phyloP scores from a whole-genome alignment of 768 basidiomycete genomes.

The Agaricus bisporus region DNA sequence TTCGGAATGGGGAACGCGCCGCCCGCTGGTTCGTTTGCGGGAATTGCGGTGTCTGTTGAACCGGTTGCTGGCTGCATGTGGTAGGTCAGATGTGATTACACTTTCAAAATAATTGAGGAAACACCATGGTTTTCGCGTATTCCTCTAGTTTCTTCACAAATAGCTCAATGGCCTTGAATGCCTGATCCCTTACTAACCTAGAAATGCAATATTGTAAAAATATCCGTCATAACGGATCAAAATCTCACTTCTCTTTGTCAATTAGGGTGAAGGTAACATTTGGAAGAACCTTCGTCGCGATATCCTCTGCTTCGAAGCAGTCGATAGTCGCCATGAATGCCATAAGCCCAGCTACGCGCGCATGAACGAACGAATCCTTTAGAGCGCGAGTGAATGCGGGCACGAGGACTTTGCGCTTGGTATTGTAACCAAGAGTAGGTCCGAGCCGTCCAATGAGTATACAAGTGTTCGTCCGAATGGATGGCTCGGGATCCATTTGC shows the following conservation, averaged over 20 bases:
- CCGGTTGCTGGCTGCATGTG: constrained; percentile 33
- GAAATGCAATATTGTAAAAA: not conserved
- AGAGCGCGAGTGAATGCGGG: constrained; percentile 89
- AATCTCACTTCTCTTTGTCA: constrained; percentile 85
- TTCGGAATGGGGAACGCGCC: constrained; percentile 30
- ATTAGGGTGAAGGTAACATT: constrained; percentile 73
- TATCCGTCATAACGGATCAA: not conserved
- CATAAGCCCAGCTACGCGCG: constrained; percentile 91
- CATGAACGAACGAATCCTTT: constrained; percentile 89
- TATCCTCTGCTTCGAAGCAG: constrained; percentile 81
- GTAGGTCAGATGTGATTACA: not conserved
- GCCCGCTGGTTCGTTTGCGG: constrained; percentile 15
- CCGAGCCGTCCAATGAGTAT: constrained; percentile 92
- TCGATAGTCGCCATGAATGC: constrained; percentile 93
- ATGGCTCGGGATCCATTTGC: constrained; percentile 89
- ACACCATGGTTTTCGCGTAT: constrained; percentile 79
- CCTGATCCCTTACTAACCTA: constrained; percentile 92
- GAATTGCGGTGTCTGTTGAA: constrained; percentile 22
- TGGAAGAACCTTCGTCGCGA: constrained; percentile 87
- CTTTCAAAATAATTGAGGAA: constrained; percentile 9
- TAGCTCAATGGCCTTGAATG: constrained; percentile 87
- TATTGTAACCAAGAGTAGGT: constrained; percentile 77
- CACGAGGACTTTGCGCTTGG: constrained; percentile 93
- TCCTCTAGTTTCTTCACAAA: constrained; percentile 81
- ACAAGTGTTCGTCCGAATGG: constrained; percentile 95